Evolutionary conservation across 2,329 filamentous ascomycete genomes (phyloP), one percentile per base, ranked within the genome.

Genomic region (Plenodomus biglobosus): DNA sequence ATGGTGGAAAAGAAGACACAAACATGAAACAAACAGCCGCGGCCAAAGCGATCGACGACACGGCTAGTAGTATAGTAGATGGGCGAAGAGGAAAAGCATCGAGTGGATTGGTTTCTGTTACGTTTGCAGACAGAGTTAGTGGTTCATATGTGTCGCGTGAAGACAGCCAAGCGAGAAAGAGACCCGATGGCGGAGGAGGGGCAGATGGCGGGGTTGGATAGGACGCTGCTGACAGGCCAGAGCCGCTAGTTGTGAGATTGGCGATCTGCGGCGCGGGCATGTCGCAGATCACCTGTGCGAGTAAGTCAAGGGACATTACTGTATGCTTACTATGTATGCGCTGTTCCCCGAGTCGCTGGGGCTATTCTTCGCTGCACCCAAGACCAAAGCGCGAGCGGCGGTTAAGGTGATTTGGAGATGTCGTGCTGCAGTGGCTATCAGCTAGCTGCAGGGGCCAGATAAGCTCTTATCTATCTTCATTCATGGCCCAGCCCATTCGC

Each of bases 71-170:
- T 3, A 15, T 11, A 15, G 3, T 15, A 11, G 15, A 10, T 15
- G 7, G 27, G 27, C 27, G 15, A 11, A 32, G 27, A 32, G 13
- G 15, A 11, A 32, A 11, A 32, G 13, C 8, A 15, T 15, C 13
- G 27, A 32, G 3, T 32, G 27, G 6, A 32, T 15, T 32, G 50
- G 53, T 61, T 65, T 64, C 53, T 57, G 53, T 64, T 63, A 64
- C 56, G 61, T 65, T 56, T 59, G 42, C 36, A 42, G 21, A 39
- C 42, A 38, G 46, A 40, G 27, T 65, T 62, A 62, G 62, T 61
- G 53, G 53, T 50, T 55, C 58, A 56, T 62, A 55, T 50, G 55
- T 56, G 50, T 39, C 19, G 41, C 27, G 13, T 36, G 18, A 5
- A 6, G 18, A 35, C 39, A 38, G 44, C 50, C 44, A 38, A 48